phyloP scores from a whole-genome alignment of 192 early-diverging fungal genomes.

The Coemansia sp. region DNA sequence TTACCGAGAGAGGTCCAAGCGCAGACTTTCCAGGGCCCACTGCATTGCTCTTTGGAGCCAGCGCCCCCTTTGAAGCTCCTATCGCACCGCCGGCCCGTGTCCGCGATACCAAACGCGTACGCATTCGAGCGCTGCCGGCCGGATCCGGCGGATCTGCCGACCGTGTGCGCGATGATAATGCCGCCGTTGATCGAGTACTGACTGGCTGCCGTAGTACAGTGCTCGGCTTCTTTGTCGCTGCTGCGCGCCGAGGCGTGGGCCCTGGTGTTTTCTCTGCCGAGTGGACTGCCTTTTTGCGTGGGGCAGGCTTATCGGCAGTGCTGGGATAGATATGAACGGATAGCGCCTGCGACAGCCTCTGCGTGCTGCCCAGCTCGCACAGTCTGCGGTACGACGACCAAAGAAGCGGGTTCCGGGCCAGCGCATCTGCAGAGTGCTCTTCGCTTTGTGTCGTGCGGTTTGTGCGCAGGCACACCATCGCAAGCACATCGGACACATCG shows the following conservation, averaged over 20 bases:
- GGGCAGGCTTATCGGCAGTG: neutral
- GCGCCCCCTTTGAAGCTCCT: neutral
- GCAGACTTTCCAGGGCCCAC: too few relatives aligned
- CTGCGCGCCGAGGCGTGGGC: neutral
- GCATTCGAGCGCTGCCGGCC: conserved; percentile 3
- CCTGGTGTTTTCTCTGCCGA: neutral
- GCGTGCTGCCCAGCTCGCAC: conserved; percentile 25
- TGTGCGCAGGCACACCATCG: conserved; percentile 37
- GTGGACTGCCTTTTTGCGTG: neutral
- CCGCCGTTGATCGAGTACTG: neutral
- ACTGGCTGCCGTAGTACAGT: neutral
- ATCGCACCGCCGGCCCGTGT: too few relatives aligned
- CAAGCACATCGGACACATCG: conserved; percentile 37
- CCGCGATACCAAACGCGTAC: conserved; percentile 7
- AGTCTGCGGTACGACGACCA: conserved; percentile 47
- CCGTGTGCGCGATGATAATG: conserved; percentile 1
- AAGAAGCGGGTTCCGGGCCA: conserved; percentile 37
- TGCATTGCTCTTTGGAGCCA: neutral
- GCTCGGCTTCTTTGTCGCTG: neutral
- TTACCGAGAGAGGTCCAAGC: conserved; percentile 1
- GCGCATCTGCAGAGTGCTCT: conserved; percentile 21
- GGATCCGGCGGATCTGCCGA: neutral
- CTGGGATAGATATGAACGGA: neutral
- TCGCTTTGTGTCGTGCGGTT: conserved; percentile 36
- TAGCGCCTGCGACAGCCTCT: conserved; percentile 8